Conservation (phyloP, 202 grass and related monocot genomes). For the Panicum virgatum region DNA sequence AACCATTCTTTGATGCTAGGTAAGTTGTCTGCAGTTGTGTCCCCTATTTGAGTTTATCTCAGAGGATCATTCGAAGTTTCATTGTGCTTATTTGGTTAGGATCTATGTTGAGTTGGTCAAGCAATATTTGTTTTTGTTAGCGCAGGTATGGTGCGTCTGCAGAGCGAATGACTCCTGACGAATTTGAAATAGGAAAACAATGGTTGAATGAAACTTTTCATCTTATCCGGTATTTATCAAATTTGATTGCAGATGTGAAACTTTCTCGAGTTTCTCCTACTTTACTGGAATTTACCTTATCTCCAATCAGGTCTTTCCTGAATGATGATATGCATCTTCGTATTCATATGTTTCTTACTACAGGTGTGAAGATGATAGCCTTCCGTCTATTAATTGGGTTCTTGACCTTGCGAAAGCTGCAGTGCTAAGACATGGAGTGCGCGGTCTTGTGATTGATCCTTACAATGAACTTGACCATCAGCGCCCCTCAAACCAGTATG, state of each 20-base stretch:
- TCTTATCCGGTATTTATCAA: conserved; percentile 70
- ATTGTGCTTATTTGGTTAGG: neutral
- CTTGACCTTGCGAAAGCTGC: conserved; percentile 83
- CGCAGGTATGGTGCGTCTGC: conserved; percentile 63
- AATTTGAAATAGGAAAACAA: conserved; percentile 77
- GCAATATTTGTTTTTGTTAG: conserved; percentile 36
- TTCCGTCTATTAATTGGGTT: conserved; percentile 89
- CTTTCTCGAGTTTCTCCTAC: conserved; percentile 28
- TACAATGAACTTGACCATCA: conserved; percentile 99
- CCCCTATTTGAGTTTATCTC: conserved; percentile 26
- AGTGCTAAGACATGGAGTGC: conserved; percentile 81
- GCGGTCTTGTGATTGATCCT: conserved; percentile 95
- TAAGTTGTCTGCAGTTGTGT: conserved; percentile 40
- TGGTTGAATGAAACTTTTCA: conserved; percentile 89
- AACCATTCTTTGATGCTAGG: conserved; percentile 91
- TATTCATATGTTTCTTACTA: neutral
- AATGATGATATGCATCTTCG: neutral
- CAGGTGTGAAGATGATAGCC: conserved; percentile 88
- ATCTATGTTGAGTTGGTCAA: conserved; percentile 17
- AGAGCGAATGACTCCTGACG: conserved; percentile 65
- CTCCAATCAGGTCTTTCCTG: neutral
- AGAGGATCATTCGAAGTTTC: neutral
- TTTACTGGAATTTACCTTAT: neutral
- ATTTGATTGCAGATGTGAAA: conserved; percentile 2
- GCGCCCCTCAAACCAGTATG: conserved; percentile 75